A percentile compares a stretch with the other conserved stretches of the same genome.
Conservation (phyloP, 2,329 filamentous ascomycete genomes). For the Cladophialophora chaetospira region DNA sequence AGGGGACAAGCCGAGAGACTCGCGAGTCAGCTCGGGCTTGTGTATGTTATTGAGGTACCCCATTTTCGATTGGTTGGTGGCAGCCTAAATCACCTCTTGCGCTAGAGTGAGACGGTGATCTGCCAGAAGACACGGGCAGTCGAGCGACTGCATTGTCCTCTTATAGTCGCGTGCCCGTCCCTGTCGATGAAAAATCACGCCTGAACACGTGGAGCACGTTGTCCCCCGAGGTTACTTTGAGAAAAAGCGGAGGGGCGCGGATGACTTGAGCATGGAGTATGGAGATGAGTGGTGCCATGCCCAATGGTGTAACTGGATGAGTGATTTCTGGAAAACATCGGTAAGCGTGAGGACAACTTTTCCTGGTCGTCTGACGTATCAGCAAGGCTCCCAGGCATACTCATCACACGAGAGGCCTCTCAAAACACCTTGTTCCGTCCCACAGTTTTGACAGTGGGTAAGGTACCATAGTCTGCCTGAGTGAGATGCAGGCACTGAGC, state of each 20-base stretch:
- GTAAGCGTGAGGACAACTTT: constrained; percentile 20
- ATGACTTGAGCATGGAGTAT: constrained; percentile 15
- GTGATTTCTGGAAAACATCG: constrained; percentile 21
- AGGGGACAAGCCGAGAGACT: constrained; percentile 29
- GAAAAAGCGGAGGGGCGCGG: constrained; percentile 23
- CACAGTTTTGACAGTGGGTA: background rate
- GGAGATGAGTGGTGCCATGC: constrained; percentile 8
- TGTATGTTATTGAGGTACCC: constrained; percentile 24
- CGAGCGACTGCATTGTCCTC: background rate
- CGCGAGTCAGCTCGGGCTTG: constrained; percentile 23
- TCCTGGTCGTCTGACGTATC: constrained; percentile 15
- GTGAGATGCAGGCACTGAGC: background rate
- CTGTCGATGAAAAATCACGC: constrained; percentile 12
- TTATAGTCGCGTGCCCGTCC: constrained; percentile 11
- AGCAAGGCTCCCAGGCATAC: constrained; percentile 6
- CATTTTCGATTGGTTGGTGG: constrained; percentile 13
- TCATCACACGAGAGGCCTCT: background rate
- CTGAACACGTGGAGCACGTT: constrained; percentile 19
- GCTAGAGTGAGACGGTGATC: constrained; percentile 6
- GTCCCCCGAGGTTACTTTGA: constrained; percentile 22
- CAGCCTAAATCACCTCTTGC: constrained; percentile 13
- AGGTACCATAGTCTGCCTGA: background rate
- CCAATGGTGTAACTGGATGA: constrained; percentile 19
- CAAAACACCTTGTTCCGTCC: background rate
- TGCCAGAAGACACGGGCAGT: background rate